Conservation (phyloP, 345 rosid genomes). For the Arabidopsis arenosa region DNA sequence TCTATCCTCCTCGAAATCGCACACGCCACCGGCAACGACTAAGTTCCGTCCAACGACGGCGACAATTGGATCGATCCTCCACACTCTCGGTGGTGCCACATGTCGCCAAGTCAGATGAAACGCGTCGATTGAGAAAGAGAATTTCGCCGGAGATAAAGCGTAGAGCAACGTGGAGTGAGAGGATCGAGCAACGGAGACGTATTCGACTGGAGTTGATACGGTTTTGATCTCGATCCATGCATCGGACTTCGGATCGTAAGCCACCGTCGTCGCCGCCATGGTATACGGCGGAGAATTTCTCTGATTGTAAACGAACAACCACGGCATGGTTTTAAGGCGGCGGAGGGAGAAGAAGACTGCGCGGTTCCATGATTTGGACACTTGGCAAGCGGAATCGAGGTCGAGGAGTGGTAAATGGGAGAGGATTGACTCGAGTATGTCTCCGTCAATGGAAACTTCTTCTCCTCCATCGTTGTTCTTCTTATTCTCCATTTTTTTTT, state of each 20-base stretch:
- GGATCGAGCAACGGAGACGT: conserved; percentile 55
- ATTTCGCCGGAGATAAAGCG: conserved; percentile 55
- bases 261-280: conserved; percentile 44
- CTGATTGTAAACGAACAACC: conserved; percentile 72
- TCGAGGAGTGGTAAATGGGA: conserved; percentile 62
- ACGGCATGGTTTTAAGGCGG: conserved; percentile 56
- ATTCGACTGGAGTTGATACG: conserved; percentile 29
- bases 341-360: conserved; percentile 72
- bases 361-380: conserved; percentile 71
- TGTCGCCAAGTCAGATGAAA: conserved; percentile 72
- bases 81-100: conserved; percentile 55
- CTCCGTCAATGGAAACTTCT: conserved; percentile 52
- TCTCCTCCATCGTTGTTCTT: not conserved
- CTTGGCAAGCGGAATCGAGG: conserved; percentile 63
- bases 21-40: conserved; percentile 67
- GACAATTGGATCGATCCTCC: conserved; percentile 78
- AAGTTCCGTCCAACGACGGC: conserved; percentile 54
- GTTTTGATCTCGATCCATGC: conserved; percentile 59
- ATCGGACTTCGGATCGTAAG: conserved; percentile 76
- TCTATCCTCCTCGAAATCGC: conserved; percentile 73
- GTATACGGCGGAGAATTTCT: conserved; percentile 47
- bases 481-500: conserved; percentile 9
- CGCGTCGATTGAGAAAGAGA: conserved; percentile 77
- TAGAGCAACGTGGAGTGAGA: conserved; percentile 68
- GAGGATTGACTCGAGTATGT: conserved; percentile 58